These are phyloP conservation scores for Pleurotus ostreatus DNA, from an alignment of 768 basidiomycete species.

Conservation along the genomic window DNA sequence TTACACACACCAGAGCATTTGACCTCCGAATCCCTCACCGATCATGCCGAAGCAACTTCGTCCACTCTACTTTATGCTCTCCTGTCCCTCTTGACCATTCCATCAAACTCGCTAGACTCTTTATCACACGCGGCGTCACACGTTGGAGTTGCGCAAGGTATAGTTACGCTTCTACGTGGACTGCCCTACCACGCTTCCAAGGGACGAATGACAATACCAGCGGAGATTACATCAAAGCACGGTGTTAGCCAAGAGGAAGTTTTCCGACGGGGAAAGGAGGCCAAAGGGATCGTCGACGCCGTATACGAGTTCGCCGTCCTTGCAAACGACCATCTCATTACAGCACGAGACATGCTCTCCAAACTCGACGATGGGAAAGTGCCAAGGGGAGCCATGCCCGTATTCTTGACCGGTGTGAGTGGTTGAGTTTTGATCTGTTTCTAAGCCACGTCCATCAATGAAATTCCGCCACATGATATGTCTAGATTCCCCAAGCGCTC, in stretches of 20 bases:
- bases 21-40: constrained; percentile 61
- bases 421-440: constrained; percentile 13
- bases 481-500: constrained; percentile 61
- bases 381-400: constrained; percentile 57
- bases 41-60: constrained; percentile 77
- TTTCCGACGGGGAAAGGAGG: constrained; percentile 51
- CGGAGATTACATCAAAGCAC: constrained; percentile 77
- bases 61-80: constrained; percentile 76
- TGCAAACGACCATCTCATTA: constrained; percentile 76
- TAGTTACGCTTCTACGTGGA: constrained; percentile 68
- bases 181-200: constrained; percentile 74
- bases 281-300: constrained; percentile 67
- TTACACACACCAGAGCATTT: constrained; percentile 60
- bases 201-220: constrained; percentile 72
- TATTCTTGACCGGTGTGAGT: constrained; percentile 72
- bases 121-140: constrained; percentile 80
- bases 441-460: constrained; percentile 9
- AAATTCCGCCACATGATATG: background rate
- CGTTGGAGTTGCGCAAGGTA: constrained; percentile 69
- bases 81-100: constrained; percentile 58
- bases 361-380: constrained; percentile 47
- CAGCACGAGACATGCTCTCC: constrained; percentile 63
- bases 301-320: constrained; percentile 80
- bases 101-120: background rate
- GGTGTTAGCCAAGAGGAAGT: constrained; percentile 79